Percentiles rank a stretch among this genome's conserved stretches.
These are phyloP conservation scores for Phytopythium helicoides DNA, from an alignment of 352 stramenopile species.

Conservation along the genomic window DNA sequence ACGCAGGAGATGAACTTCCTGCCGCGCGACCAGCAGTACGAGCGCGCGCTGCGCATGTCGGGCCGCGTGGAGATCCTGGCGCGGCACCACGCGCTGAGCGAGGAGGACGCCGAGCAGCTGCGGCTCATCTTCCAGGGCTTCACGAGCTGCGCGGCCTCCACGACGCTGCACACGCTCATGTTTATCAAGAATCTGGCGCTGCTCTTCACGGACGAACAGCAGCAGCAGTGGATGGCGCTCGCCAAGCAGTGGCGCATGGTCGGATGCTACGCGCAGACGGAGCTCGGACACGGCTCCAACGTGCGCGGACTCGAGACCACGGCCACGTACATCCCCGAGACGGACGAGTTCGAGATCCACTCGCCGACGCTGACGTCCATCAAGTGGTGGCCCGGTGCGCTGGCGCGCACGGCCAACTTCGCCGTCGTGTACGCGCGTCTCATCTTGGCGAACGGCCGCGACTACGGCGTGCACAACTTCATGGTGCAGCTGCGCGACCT, in stretches of 20 bases:
- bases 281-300: conserved; percentile 95
- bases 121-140: no score
- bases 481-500: conserved; percentile 88
- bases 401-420: conserved; percentile 90
- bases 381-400: conserved; percentile 96
- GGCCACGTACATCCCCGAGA: conserved; percentile 86
- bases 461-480: conserved; percentile 93
- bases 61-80: conserved; percentile 56
- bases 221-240: conserved; percentile 58
- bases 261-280: conserved; percentile 95
- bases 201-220: conserved; percentile 59
- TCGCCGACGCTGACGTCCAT: conserved; percentile 91
- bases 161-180: no score
- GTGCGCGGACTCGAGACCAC: conserved; percentile 90
- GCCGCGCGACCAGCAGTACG: conserved; percentile 60
- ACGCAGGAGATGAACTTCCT: conserved; percentile 67
- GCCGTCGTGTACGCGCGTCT: conserved; percentile 93
- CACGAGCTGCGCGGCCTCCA: no score
- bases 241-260: conserved; percentile 63
- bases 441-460: conserved; percentile 29
- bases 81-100: no score
- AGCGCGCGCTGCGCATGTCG: conserved; percentile 51
- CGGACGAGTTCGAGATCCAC: conserved; percentile 93
- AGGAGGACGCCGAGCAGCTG: no score
- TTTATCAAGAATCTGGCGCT: no score